Evolutionary conservation across 2,329 filamentous ascomycete species (phyloP), one percentile per base, ranked within the genome.

Genomic region (Penicillium sp.): DNA sequence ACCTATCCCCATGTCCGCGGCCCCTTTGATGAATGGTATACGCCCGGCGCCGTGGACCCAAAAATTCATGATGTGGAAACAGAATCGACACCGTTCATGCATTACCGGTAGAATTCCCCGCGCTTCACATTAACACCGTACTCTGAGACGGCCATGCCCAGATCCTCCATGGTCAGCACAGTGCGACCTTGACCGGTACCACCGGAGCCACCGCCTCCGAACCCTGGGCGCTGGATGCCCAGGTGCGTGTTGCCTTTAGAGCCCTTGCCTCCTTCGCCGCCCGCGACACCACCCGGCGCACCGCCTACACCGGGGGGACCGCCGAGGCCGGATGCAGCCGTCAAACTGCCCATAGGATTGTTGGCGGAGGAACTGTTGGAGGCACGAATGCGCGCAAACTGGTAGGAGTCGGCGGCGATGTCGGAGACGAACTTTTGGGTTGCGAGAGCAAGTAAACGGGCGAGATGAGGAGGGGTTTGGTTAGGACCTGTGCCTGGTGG

Each of bases 341-440:
- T 86, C 11, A 93, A 74, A 50, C 84, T 87, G 43, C 86, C 86
- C 80, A 95, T 89, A 0, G 87, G 85, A 65, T 95, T 95, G 62
- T 89, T 94, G 9, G 82, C 82, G 47, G 85, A 89, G 16, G 76
- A 80, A 41, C 83, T 88, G 60, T 92, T 93, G 14, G 85, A 90
- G n/a, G 86, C 85, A 27, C 92, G 83, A 57, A 98, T 96, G 36
- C 90, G 86, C 44, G 84, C 88, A 73, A 95, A 96, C 67, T 98
- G 92, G 65, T 98, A 98, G 2, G 92, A 88, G 64, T 98, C 92
- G 40, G 92, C 89, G 1, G 92, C 92, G 50, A 98, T 87, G 64
- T 98, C 92, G 42, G 92, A 89, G 55, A 98, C 85, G 73, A 98
- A 98, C 63, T 98, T 98, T 61, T 98, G 92, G 0, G 92, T 95